Base-by-base conservation (phyloP, 148 eudicot genomes). In the Polygonum maritimum region DNA sequence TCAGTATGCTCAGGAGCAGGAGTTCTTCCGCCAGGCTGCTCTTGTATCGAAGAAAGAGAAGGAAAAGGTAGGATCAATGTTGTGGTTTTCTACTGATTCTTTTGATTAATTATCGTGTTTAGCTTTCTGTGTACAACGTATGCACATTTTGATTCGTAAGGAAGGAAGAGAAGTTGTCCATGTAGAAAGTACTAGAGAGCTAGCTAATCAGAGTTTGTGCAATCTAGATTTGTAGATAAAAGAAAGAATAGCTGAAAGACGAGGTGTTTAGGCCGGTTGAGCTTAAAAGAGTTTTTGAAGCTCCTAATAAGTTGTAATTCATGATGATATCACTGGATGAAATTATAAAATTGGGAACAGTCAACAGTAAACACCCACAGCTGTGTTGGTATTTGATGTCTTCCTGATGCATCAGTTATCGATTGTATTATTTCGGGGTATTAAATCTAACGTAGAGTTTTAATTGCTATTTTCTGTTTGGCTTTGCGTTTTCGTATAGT, bases 1-100 rank as follows among this genome's bases (percentile, higher is more conserved):
- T 78, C 92, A 92, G 97, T 95, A 92, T 88, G 90, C 96, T 47
- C 99, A 95, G 77, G 97, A 95, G 81, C 99, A 90, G 81, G 94
- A 92, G 5, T 95, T 92, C 80, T 89, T 92, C 38, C 88, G 96
- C 71, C 99, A 95, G 81, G 82, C 96, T 0, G 87, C 96, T 19
- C 85, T 95, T 5, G 86, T 92, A 33, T 89, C 99, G n/a, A 79
- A 92, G 79, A 90, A 88, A 75, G 99, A 95, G 87, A 92, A 92
- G 75, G 92, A 95, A 52, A 95, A 92, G 92, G 98, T 94, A 45
- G 69, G 70, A 38, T 67, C 15, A 1, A 2, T 5, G 2, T 35
- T 7, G 19, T 38, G 45, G 15, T 16, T 38, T 6, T 67, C n/a
- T 9, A 36, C 44, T 38, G 39, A 63, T 63, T 33, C 26, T 9